phyloP scores from a whole-genome alignment of 139 green algal genomes.

The Chlorella sp. region DNA sequence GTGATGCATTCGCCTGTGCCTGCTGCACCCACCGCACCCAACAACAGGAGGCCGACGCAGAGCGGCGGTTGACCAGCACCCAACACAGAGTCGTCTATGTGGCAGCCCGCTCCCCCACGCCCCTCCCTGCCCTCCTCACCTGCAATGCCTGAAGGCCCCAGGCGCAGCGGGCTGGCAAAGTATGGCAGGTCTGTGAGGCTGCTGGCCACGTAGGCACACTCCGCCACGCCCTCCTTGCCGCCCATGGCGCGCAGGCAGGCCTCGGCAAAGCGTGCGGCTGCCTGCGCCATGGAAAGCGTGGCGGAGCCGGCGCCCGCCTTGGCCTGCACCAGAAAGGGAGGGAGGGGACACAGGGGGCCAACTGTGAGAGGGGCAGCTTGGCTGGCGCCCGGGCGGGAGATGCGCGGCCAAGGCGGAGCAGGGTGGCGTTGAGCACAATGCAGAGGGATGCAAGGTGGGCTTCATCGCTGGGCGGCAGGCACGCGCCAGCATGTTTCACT shows the following conservation, averaged over 20 bases:
- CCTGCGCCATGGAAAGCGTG: conserved; percentile 97
- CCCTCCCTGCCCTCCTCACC: background rate
- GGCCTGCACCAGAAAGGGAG: background rate
- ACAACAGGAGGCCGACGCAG: too few relatives aligned
- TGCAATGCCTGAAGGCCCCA: conserved; percentile 82
- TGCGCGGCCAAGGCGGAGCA: too few relatives aligned
- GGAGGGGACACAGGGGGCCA: background rate
- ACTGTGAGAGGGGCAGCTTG: background rate
- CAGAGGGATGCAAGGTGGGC: too few relatives aligned
- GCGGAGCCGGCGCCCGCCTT: conserved; percentile 88
- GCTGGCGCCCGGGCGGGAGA: background rate
- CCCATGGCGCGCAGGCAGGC: conserved; percentile 77
- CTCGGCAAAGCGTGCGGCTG: conserved; percentile 82
- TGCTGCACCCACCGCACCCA: too few relatives aligned
- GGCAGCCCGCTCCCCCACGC: background rate
- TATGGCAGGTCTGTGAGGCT: conserved; percentile 63
- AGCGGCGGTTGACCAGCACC: too few relatives aligned
- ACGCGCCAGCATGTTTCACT: too few relatives aligned
- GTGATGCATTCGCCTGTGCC: background rate
- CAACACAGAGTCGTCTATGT: background rate
- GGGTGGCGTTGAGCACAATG: too few relatives aligned
- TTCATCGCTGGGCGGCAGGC: too few relatives aligned
- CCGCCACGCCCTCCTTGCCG: conserved; percentile 76
- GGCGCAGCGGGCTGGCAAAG: conserved; percentile 79
- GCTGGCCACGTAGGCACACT: conserved; percentile 84